These are phyloP conservation scores for Daldinia bambusicola DNA, from an alignment of 495 filamentous ascomycete species.

Conservation along the genomic window DNA sequence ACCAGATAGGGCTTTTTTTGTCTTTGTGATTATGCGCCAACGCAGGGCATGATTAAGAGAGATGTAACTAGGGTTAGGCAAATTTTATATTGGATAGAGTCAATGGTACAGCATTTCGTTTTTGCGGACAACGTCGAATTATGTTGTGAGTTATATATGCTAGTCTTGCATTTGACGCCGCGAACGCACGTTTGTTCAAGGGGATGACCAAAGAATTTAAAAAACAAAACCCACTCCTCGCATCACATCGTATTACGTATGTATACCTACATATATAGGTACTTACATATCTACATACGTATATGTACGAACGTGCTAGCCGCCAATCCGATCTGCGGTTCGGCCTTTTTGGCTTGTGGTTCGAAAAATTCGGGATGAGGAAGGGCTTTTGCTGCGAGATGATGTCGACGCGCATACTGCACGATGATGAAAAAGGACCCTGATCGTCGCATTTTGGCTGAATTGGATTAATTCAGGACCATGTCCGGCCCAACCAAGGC, in stretches of 20 bases:
- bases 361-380: background rate
- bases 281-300: background rate
- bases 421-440: slow-evolving; percentile 37
- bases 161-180: background rate
- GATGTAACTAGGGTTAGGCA: slow-evolving; percentile 14
- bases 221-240: background rate
- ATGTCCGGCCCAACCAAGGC: slow-evolving; percentile 17
- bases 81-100: slow-evolving; percentile 16
- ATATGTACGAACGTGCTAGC: background rate
- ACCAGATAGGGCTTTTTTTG: slow-evolving; percentile 1
- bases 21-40: slow-evolving; percentile 1
- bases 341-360: background rate
- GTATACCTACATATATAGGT: too few species aligned
- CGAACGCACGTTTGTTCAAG: background rate
- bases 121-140: slow-evolving; percentile 2
- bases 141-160: slow-evolving; percentile 32
- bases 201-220: background rate
- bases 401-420: slow-evolving; percentile 35
- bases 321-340: background rate
- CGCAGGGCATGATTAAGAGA: background rate
- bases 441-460: slow-evolving; percentile 37
- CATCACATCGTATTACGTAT: background rate
- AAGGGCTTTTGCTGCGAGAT: slow-evolving; percentile 25
- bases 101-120: slow-evolving; percentile 1
- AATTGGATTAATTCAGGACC: slow-evolving; percentile 29